Base-by-base conservation (phyloP, 1,139 yeast genomes). In the Pneumocystis sp. region DNA sequence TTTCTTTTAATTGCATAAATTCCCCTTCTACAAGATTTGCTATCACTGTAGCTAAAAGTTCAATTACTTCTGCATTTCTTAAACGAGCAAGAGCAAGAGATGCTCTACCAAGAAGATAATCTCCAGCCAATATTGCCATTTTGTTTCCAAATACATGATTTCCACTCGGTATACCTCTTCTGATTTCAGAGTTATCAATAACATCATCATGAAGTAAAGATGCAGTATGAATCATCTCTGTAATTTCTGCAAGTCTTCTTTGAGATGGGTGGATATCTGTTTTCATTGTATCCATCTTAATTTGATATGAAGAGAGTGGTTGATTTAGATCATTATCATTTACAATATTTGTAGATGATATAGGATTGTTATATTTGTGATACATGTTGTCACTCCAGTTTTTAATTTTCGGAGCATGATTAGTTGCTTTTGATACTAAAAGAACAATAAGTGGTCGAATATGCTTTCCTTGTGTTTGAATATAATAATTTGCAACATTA, bases 11-110 rank as follows among this genome's bases (percentile, higher is more conserved):
- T 77, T 93, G 98, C 97, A 93, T 91, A 74, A 93, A 91, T 76
- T 93, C 98, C 63, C 98, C 98, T 77, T 95, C 98, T 0, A 93
- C 98, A 68, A 95, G 80, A 74, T 95, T 95, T 35, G 97, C 98
- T 74, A 93, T 93, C 59, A 97, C 87, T 7, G 97, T 93, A 4
- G 97, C 89, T 77, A 95, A 83, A 68, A 95, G 81, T 76, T 93
- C 98, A 69, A 90, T 91, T 63, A 93, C 98, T 77, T 93, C 97
- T n/a, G 96, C 95, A 74, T 93, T 91, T 74, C 97, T 81, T 64
- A 95, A 78, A 69, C 98, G 80, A 10, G 97, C 95, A 71, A 93
- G 86, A 1, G 97, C 93, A 29, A 93, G 97, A 0, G 97, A 91
- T 0, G 98, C 98, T 71, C 98, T 81, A 15, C 97, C 98, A 65